A percentile compares a stretch with the other conserved stretches of the same genome.
Conservation (phyloP, 768 basidiomycete species). For the Lentinus tigrinus region DNA sequence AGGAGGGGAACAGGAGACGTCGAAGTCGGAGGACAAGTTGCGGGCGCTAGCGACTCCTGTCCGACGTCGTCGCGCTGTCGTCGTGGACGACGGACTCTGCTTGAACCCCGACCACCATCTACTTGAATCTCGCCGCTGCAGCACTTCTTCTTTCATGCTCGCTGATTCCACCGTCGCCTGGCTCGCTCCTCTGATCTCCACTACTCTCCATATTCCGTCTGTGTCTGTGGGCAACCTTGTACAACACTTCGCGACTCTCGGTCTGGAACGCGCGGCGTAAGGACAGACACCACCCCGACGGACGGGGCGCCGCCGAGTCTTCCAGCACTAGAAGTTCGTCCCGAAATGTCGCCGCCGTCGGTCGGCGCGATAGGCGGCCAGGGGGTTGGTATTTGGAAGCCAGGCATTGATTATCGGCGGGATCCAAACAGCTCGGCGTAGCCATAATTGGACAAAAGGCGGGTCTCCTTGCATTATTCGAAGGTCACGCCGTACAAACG, state of each 20-base stretch:
- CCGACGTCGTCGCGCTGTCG: no score
- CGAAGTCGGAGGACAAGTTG: not conserved
- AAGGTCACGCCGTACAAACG: not conserved
- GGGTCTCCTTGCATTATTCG: not conserved
- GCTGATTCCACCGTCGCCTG: no score
- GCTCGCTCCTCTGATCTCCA: no score
- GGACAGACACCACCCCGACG: not conserved
- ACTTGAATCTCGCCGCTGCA: no score
- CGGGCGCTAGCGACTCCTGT: no score
- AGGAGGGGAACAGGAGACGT: not conserved
- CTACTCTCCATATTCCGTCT: no score
- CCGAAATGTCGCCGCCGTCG: not conserved
- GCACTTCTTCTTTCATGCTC: no score
- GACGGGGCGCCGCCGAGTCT: conserved; percentile 4
- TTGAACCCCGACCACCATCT: no score
- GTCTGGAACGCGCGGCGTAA: no score
- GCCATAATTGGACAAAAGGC: not conserved
- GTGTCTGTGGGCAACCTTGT: no score
- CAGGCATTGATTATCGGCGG: not conserved
- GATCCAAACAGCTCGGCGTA: not conserved
- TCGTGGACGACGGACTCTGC: no score
- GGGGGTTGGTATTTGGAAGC: conserved; percentile 1
- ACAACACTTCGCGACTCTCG: no score
- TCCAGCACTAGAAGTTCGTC: conserved; percentile 4
- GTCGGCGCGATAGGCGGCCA: not conserved